Base-by-base conservation (phyloP, 2,329 filamentous ascomycete species). In the Verticillium nubilum region DNA sequence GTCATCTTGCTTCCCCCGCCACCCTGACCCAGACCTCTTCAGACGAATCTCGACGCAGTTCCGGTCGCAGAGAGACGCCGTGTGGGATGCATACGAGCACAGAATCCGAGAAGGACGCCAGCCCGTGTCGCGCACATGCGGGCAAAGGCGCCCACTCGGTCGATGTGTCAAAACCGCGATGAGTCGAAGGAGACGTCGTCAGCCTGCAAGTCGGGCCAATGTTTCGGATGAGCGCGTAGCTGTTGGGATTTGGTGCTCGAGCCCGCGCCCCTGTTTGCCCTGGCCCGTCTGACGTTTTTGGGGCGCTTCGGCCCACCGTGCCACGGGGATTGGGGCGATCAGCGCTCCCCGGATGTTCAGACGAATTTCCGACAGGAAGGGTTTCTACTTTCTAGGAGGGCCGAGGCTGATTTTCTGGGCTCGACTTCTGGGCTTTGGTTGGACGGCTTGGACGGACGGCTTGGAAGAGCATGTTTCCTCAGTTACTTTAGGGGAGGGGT, bases 221-320 rank as follows among this genome's bases (percentile, higher is more conserved):
- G 64, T 66, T 65, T 66, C 60, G 62, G 59, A 63, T 61, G 61
- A 57, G 50, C 54, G 55, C 53, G 53, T 58, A 63, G n/a, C 42
- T 47, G 42, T 23, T 19, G 42, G 19, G 42, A 13, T 31, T 31
- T 31, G 29, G n/a, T 23, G n/a, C 10, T 3, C 19, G 42, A 47
- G 42, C 42, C n/a, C n/a, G n/a, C 6, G 29, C 29, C 29, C 29
- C 42, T 17, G 33, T 37, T 4, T 17, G 15, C 17, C 10, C 33
- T 37, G 33, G 33, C 5, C n/a, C 5, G 13, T 25, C 42, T 12
- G 42, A 47, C 42, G 19, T 47, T 23, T 23, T 23, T 7, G 29
- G 9, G 29, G 17, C 19, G n/a, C 42, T 10, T 9, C 42, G 19
- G 42, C n/a, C 5, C n/a, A 23, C 42, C 25, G 42, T 19, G 19